phyloP scores from a whole-genome alignment of 2,329 filamentous ascomycete species.

The Aspergillus fumigatus region DNA sequence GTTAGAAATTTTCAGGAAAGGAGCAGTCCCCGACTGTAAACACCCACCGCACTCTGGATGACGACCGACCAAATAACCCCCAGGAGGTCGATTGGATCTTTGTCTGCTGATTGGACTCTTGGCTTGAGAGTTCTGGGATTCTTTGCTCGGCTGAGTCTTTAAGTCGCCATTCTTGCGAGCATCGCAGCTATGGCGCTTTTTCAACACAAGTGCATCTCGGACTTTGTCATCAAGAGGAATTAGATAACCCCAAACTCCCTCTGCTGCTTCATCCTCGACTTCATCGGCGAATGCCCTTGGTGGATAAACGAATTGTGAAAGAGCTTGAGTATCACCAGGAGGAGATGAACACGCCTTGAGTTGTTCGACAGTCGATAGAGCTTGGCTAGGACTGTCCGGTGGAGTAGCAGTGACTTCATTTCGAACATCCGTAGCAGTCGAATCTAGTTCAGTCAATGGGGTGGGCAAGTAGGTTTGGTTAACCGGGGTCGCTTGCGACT shows the following conservation, averaged over 20 bases:
- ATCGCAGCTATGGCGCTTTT: conserved; percentile 67
- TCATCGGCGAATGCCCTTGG: conserved; percentile 71
- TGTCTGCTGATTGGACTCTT: conserved; percentile 55
- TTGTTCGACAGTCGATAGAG: conserved; percentile 36
- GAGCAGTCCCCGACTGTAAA: background rate
- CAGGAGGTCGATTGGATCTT: conserved; percentile 55
- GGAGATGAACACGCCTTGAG: conserved; percentile 54
- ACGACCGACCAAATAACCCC: conserved; percentile 85
- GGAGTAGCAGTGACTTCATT: conserved; percentile 72
- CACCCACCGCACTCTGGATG: conserved; percentile 87
- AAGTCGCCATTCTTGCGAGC: conserved; percentile 36
- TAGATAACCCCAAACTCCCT: conserved; percentile 95
- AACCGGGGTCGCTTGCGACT: conserved; percentile 54
- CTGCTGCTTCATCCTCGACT: conserved; percentile 74
- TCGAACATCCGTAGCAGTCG: conserved; percentile 55
- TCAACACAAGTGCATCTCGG: conserved; percentile 67
- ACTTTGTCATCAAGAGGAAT: conserved; percentile 72
- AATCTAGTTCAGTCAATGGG: conserved; percentile 67
- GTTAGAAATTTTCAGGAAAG: conserved; percentile 11
- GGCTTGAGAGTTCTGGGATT: conserved; percentile 39
- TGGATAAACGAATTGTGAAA: conserved; percentile 75
- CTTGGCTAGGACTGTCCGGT: conserved; percentile 56
- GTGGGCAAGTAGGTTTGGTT: conserved; percentile 71
- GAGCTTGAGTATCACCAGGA: conserved; percentile 70
- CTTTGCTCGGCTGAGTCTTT: conserved; percentile 34